Evolutionary conservation across 2,329 filamentous ascomycete species (phyloP).

Genomic region (Sporothrix sp.): DNA sequence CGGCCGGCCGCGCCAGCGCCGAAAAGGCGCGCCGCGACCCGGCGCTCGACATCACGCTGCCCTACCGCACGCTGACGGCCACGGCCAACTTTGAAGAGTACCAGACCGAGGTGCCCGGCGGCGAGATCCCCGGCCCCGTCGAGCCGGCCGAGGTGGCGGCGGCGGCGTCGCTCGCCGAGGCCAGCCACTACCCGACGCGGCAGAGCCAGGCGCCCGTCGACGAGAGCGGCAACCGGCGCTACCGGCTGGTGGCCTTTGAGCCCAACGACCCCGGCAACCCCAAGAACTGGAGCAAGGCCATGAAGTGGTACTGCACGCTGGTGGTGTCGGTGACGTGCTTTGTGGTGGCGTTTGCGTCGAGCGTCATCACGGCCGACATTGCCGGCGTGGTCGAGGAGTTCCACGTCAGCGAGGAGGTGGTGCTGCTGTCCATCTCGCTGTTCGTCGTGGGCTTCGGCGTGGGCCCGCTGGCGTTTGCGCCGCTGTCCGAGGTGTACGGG

Average conservation of each 20-base stretch:
- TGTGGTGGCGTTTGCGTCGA: conserved; percentile 60
- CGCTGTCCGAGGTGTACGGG: conserved; percentile 65
- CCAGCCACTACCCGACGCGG: conserved; percentile 8
- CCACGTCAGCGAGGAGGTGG: conserved; percentile 59
- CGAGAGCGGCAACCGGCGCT: conserved; percentile 26
- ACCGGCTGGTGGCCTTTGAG: conserved; percentile 54
- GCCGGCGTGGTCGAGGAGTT: conserved; percentile 54
- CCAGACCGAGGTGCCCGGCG: conserved; percentile 43
- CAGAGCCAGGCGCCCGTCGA: conserved; percentile 9
- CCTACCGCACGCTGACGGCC: conserved; percentile 44
- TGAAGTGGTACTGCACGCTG: conserved; percentile 81
- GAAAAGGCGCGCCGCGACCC: conserved; percentile 22
- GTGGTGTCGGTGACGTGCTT: conserved; percentile 69
- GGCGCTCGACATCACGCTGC: conserved; percentile 37
- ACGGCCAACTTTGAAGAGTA: conserved; percentile 49
- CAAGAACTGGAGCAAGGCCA: conserved; percentile 72
- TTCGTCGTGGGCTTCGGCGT: conserved; percentile 78
- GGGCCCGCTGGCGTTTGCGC: conserved; percentile 71
- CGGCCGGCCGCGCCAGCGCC: conserved; percentile 1
- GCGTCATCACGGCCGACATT: conserved; percentile 70
- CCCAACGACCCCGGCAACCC: conserved; percentile 66
- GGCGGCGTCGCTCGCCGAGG: conserved; percentile 18
- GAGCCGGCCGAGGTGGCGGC: conserved; percentile 38
- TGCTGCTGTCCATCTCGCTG: conserved; percentile 60
- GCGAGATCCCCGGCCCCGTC: conserved; percentile 37